Conservation (phyloP, 129 eudicot species). For the Erigeron canadensis region DNA sequence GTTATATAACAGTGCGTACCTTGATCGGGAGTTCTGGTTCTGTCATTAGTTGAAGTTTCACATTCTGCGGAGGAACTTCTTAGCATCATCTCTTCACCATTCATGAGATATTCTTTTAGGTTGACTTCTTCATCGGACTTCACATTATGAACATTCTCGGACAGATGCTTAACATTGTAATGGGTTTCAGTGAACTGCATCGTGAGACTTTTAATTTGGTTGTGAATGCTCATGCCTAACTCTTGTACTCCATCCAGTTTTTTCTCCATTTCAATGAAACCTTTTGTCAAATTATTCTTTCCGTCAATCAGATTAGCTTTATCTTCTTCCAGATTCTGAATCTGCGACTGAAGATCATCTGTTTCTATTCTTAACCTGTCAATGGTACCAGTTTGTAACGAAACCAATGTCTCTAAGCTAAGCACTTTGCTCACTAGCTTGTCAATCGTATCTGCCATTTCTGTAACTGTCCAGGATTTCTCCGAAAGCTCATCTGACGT, state of each 20-base stretch:
- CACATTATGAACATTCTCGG: slow-evolving; percentile 50
- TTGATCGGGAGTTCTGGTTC: not conserved
- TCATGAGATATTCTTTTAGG: not conserved
- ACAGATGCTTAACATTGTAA: slow-evolving; percentile 45
- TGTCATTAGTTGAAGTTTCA: not conserved
- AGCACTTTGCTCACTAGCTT: slow-evolving; percentile 79
- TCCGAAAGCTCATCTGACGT: slow-evolving; percentile 24
- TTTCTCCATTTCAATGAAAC: slow-evolving; percentile 57
- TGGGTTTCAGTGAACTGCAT: slow-evolving; percentile 59
- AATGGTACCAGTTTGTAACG: slow-evolving; percentile 73
- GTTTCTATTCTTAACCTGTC: slow-evolving; percentile 64
- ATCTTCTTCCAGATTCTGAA: slow-evolving; percentile 63
- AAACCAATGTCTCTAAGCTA: slow-evolving; percentile 58
- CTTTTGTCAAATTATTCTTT: slow-evolving; percentile 35
- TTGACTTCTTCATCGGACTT: slow-evolving; percentile 53
- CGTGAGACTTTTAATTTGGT: slow-evolving; percentile 43
- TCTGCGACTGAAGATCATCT: slow-evolving; percentile 66
- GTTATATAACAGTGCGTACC: not conserved
- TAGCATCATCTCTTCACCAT: slow-evolving; percentile 1
- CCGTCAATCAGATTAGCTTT: slow-evolving; percentile 46
- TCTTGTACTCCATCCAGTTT: slow-evolving; percentile 53
- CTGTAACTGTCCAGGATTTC: slow-evolving; percentile 54
- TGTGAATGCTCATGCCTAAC: slow-evolving; percentile 46
- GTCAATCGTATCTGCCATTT: slow-evolving; percentile 80
- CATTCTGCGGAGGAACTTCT: not conserved